Evolutionary conservation across 2,329 filamentous ascomycete genomes (phyloP).

Genomic region (Colletotrichum cereale): DNA sequence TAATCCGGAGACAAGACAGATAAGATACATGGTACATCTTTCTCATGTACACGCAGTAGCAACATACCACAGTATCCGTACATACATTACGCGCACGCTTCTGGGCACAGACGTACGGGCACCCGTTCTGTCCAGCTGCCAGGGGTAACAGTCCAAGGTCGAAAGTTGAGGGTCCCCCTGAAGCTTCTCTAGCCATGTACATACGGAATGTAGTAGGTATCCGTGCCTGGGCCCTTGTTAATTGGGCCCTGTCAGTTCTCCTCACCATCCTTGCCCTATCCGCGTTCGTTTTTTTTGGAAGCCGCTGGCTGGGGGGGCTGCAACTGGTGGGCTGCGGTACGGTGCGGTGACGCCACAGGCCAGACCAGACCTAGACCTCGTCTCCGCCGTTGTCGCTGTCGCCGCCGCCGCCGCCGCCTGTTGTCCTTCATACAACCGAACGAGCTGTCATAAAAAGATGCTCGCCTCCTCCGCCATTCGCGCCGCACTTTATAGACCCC

Average conservation of each 20-base stretch:
- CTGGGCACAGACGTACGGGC: neutral
- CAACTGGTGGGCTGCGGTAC: constrained; percentile 10
- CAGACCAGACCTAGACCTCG: constrained; percentile 1
- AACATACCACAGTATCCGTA: neutral
- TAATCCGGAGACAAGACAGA: neutral
- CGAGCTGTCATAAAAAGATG: constrained; percentile 39
- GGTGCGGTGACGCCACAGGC: constrained; percentile 15
- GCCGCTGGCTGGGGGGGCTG: constrained; percentile 18
- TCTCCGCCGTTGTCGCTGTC: constrained; percentile 4
- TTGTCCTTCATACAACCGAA: neutral
- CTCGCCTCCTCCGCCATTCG: constrained; percentile 14
- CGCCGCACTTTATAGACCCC: neutral
- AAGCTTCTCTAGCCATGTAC: neutral
- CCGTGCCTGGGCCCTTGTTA: neutral
- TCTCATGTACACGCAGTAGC: neutral
- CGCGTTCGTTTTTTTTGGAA: constrained; percentile 28
- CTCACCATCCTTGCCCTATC: constrained; percentile 26
- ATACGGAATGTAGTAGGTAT: neutral
- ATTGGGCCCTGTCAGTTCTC: constrained; percentile 12
- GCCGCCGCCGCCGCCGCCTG: constrained; percentile 15
- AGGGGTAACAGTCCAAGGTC: constrained; percentile 1
- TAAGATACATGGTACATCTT: neutral
- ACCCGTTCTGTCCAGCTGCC: neutral
- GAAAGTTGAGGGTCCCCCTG: neutral
- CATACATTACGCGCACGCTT: neutral